Percentiles rank a stretch among this genome's conserved stretches.
These are phyloP conservation scores for Lachancea mirantina DNA, from an alignment of 805 yeast genomes.

Conservation along the genomic window DNA sequence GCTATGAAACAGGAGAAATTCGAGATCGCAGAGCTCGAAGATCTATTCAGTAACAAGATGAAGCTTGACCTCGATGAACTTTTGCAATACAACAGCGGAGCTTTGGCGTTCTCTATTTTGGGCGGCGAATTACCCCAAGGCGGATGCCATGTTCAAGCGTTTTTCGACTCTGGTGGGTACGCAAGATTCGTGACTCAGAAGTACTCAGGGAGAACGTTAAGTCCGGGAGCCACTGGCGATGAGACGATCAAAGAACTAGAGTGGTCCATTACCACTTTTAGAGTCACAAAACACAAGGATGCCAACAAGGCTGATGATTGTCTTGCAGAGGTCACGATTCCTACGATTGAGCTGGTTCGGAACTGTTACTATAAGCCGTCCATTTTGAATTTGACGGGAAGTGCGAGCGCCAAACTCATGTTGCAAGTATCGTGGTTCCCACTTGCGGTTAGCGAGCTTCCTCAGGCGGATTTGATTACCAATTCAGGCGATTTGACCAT, in stretches of 20 bases:
- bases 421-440: slow-evolving; percentile 78
- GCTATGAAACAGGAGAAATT: slow-evolving; percentile 25
- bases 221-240: slow-evolving; percentile 57
- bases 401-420: slow-evolving; percentile 45
- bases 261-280: slow-evolving; percentile 58
- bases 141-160: slow-evolving; percentile 64
- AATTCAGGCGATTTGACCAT: slow-evolving; percentile 67
- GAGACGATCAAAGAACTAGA: slow-evolving; percentile 70
- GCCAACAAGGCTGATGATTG: slow-evolving; percentile 50
- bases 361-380: slow-evolving; percentile 59
- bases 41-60: slow-evolving; percentile 35
- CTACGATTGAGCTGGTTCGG: slow-evolving; percentile 59
- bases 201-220: slow-evolving; percentile 32
- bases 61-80: slow-evolving; percentile 55
- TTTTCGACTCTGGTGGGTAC: slow-evolving; percentile 68
- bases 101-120: slow-evolving; percentile 58
- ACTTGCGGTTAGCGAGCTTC: slow-evolving; percentile 48
- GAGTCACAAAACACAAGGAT: slow-evolving; percentile 50
- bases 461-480: slow-evolving; percentile 65
- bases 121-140: slow-evolving; percentile 49
- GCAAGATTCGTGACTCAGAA: slow-evolving; percentile 52
- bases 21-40: slow-evolving; percentile 33
- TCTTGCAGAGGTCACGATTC: slow-evolving; percentile 55
- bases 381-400: slow-evolving; percentile 48
- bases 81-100: slow-evolving; percentile 60